Evolutionary conservation across 2,329 filamentous ascomycete species (phyloP), one percentile per base, ranked within the genome.

Genomic region (Coniochaeta prunicola): DNA sequence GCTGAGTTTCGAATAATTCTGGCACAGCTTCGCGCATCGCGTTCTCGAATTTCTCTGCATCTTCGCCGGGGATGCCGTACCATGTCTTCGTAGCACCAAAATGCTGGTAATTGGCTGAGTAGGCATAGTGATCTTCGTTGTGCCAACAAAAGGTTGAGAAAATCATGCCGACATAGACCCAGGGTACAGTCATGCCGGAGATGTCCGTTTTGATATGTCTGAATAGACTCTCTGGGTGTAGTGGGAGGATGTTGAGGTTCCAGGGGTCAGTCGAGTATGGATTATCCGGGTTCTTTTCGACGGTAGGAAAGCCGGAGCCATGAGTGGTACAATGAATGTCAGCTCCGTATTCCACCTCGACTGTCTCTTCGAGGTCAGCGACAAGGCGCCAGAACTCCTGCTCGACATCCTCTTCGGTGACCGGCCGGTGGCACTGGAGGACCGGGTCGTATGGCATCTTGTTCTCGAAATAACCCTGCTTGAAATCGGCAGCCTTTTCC

Each of bases 61-160:
- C 94, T 48, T 91, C 90, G 15, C 90, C 93, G 0, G 94, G 94
- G 64, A 99, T 97, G 3, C 94, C 94, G 67, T 99, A 99, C 94
- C 94, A 99, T 0, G 94, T 99, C 76, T 99, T 99, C 1, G 94
- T 99, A 1, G 92, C 92, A 10, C 94, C 94, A 67, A 99, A 96
- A 68, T 99, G 94, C 71, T 99, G 94, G 67, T 97, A 99, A 65
- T 99, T 99, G 57, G 94, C 90, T 0, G 94, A 99, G 70, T 97
- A 99, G 1, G 94, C 89, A 70, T 96, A 97, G 69, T 99, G 94
- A 68, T 99, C 94, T 69, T 99, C 94, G 63, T 96, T 97, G 71
- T 99, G 94, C 94, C 94, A 99, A 73, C 94, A 99, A 69, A 99
- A 99, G 0, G 94, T 97, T 0, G 94, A 99, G 71, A 99, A 99